A percentile compares a stretch with the other conserved stretches of the same genome.
Evolutionary conservation across 306 rosid species (phyloP).

Genomic region (Medicago lupulina): DNA sequence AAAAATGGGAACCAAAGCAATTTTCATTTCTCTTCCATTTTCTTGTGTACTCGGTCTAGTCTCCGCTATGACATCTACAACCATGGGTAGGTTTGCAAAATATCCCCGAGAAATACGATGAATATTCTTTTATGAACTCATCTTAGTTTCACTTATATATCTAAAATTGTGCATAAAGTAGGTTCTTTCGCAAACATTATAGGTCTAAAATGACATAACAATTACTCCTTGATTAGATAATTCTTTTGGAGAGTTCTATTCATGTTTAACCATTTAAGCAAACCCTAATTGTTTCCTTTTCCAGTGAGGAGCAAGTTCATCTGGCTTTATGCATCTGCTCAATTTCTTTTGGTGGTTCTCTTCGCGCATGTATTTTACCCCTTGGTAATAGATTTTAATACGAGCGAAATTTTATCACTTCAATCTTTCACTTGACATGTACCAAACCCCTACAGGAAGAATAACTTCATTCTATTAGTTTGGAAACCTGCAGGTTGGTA

Average conservation of each 20-base stretch:
- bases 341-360: constrained; percentile 81
- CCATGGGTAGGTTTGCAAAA: constrained; percentile 77
- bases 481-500: constrained; percentile 61
- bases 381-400: constrained; percentile 62
- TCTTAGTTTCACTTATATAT: constrained; percentile 23
- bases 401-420: constrained; percentile 20
- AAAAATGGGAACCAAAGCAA: constrained; percentile 79
- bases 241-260: constrained; percentile 20
- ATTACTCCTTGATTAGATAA: constrained; percentile 6
- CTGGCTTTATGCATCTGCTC: constrained; percentile 86
- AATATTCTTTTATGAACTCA: constrained; percentile 31
- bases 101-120: constrained; percentile 16
- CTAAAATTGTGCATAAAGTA: neutral
- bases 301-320: constrained; percentile 76
- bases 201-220: neutral
- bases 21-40: constrained; percentile 90
- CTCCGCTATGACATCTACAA: constrained; percentile 86
- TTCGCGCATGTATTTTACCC: constrained; percentile 89
- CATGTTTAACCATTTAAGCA: neutral
- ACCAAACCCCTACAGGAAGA: constrained; percentile 5
- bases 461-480: constrained; percentile 25
- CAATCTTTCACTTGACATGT: constrained; percentile 8
- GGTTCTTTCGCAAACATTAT: neutral
- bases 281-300: constrained; percentile 15
- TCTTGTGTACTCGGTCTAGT: constrained; percentile 92